These are phyloP conservation scores for Solanum peruvianum DNA, from an alignment of 257 asterid species.

Conservation along the genomic window DNA sequence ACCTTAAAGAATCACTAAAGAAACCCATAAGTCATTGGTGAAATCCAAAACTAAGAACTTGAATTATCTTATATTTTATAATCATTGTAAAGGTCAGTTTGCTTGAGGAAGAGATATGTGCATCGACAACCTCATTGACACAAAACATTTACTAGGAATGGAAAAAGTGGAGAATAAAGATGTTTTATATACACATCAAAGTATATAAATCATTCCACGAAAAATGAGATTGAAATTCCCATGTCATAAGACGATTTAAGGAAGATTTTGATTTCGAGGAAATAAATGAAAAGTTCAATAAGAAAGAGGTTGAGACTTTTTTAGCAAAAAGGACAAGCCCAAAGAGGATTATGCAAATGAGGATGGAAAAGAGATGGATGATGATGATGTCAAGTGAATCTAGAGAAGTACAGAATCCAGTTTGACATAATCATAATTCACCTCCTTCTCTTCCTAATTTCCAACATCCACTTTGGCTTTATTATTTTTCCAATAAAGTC, in stretches of 20 bases:
- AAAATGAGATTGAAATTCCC: neutral
- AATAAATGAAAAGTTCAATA: slow-evolving; percentile 19
- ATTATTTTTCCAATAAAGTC: neutral
- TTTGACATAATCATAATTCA: neutral
- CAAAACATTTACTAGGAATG: neutral
- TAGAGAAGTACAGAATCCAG: neutral
- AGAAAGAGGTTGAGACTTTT: slow-evolving; percentile 14
- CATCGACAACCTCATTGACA: neutral
- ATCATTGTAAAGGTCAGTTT: neutral
- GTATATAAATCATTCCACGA: too few relatives aligned
- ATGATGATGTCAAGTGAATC: neutral
- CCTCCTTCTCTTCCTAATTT: neutral
- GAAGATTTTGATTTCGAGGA: slow-evolving; percentile 22
- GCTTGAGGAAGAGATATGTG: neutral
- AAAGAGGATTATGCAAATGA: neutral
- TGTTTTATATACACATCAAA: neutral
- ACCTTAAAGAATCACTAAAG: neutral
- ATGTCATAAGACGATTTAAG: neutral
- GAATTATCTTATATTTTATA: neutral
- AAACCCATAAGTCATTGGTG: neutral
- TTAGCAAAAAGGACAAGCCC: neutral
- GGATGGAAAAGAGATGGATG: neutral
- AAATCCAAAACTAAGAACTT: neutral
- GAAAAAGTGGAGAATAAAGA: neutral
- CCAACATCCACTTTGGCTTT: neutral